Conservation (phyloP, 2,329 filamentous ascomycete species). For the Talaromyces marneffei region DNA sequence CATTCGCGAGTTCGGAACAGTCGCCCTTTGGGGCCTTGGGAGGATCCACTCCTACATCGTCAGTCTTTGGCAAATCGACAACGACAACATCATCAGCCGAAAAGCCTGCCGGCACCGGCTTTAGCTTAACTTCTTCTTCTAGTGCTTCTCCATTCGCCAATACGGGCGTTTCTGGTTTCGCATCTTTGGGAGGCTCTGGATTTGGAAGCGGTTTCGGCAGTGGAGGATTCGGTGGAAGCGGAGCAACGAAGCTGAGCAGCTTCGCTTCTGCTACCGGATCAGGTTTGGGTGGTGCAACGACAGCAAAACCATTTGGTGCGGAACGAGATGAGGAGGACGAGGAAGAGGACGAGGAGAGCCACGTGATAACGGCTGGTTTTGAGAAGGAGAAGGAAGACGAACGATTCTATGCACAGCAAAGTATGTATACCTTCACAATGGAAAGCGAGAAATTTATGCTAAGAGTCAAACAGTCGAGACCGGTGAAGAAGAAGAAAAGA, state of each 20-base stretch:
- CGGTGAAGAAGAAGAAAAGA: conserved; percentile 77
- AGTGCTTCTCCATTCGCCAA: conserved; percentile 27
- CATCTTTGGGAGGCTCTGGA: conserved; percentile 32
- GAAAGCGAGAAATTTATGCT: conserved; percentile 17
- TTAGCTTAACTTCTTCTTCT: conserved; percentile 22
- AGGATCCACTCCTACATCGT: conserved; percentile 32
- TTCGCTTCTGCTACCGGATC: conserved; percentile 61
- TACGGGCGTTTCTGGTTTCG: conserved; percentile 34
- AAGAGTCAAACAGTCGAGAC: conserved; percentile 61
- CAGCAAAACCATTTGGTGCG: conserved; percentile 66
- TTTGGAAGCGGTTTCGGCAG: conserved; percentile 33
- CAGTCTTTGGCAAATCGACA: conserved; percentile 35
- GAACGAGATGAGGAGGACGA: conserved; percentile 50
- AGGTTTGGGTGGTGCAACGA: conserved; percentile 33
- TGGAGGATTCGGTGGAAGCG: conserved; percentile 45
- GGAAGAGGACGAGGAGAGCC: conserved; percentile 46
- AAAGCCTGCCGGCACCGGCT: conserved; percentile 23
- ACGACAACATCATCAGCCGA: conserved; percentile 11
- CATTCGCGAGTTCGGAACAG: conserved; percentile 54
- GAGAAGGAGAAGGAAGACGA: conserved; percentile 45
- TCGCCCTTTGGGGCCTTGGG: conserved; percentile 61
- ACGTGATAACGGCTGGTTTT: conserved; percentile 45
- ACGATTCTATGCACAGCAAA: conserved; percentile 53
- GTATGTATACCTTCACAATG: conserved; percentile 45
- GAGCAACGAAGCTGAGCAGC: conserved; percentile 50